These are phyloP conservation scores for Mortierella sp. DNA, from an alignment of 371 early-diverging fungal genomes.

Conservation along the genomic window DNA sequence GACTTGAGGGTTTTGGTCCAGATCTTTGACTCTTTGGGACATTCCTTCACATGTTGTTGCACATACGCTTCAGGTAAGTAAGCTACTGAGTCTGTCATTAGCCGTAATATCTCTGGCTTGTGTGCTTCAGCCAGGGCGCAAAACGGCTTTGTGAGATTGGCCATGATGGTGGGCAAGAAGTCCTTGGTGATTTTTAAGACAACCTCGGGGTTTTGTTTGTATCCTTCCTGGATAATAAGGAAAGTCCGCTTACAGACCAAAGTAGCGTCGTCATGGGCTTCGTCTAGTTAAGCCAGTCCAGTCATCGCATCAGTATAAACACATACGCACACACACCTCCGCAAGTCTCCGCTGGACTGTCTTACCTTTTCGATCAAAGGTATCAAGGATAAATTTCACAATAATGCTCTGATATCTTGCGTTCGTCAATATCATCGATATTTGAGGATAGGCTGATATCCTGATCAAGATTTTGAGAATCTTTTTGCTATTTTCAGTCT, in stretches of 20 bases:
- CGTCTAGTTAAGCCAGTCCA: constrained; percentile 2
- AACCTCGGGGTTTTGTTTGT: constrained; percentile 30
- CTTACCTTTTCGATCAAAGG: constrained; percentile 31
- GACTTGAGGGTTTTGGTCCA: constrained; percentile 43
- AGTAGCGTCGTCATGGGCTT: constrained; percentile 32
- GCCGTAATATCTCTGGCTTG: constrained; percentile 30
- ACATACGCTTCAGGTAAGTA: constrained; percentile 33
- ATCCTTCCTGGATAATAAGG: constrained; percentile 46
- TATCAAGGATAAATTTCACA: constrained; percentile 24
- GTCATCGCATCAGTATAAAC: not conserved
- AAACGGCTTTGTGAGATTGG: constrained; percentile 23
- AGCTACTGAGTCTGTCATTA: constrained; percentile 31
- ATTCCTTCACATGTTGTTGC: constrained; percentile 31
- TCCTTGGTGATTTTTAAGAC: constrained; percentile 38
- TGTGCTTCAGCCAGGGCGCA: constrained; percentile 26
- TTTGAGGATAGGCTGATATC: constrained; percentile 44
- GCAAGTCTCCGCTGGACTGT: not conserved
- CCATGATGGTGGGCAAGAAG: constrained; percentile 42
- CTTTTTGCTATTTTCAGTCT: constrained; percentile 35
- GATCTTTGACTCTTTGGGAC: constrained; percentile 13
- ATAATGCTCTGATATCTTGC: constrained; percentile 37
- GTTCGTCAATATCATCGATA: constrained; percentile 44
- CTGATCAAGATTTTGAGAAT: constrained; percentile 44
- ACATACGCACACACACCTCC: not conserved
- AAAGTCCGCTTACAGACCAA: constrained; percentile 36